These are phyloP conservation scores for Omphalotus guepiniiformis DNA, from an alignment of 768 basidiomycete genomes.

Conservation along the genomic window DNA sequence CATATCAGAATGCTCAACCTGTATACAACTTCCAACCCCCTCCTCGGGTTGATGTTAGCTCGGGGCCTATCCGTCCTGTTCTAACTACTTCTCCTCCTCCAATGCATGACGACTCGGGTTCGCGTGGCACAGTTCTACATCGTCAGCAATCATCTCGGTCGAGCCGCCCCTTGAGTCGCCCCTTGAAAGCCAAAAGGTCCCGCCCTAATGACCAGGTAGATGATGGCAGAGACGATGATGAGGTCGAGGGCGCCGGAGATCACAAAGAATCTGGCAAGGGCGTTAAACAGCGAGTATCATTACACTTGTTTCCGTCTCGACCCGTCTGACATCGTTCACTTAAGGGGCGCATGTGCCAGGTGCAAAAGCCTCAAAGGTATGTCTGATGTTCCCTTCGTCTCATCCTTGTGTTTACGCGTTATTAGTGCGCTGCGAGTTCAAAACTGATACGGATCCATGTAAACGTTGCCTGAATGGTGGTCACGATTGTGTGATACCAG, in stretches of 20 bases:
- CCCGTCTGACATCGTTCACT: constrained; percentile 17
- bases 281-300: constrained; percentile 42
- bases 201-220: constrained; percentile 23
- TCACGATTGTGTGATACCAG: constrained; percentile 77
- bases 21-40: neutral
- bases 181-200: constrained; percentile 32
- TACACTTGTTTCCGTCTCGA: constrained; percentile 7
- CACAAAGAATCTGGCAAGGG: constrained; percentile 35
- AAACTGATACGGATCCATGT: constrained; percentile 66
- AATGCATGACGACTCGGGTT: neutral
- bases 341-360: constrained; percentile 61
- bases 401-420: neutral
- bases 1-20: neutral
- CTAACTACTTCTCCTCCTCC: constrained; percentile 4
- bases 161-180: constrained; percentile 4
- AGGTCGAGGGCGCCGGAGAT: constrained; percentile 31
- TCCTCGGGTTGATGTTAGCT: neutral
- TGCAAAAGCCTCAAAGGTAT: constrained; percentile 57
- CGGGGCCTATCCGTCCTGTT: neutral
- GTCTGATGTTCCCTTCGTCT: neutral
- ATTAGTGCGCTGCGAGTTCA: constrained; percentile 73
- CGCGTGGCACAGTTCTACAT: neutral
- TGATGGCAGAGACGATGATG: constrained; percentile 31
- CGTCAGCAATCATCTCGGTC: neutral
- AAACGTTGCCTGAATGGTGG: constrained; percentile 68